A percentile compares a stretch with the other conserved stretches of the same genome.
phyloP scores from a whole-genome alignment of 352 stramenopile species.

The Phytophthora podocarpi region DNA sequence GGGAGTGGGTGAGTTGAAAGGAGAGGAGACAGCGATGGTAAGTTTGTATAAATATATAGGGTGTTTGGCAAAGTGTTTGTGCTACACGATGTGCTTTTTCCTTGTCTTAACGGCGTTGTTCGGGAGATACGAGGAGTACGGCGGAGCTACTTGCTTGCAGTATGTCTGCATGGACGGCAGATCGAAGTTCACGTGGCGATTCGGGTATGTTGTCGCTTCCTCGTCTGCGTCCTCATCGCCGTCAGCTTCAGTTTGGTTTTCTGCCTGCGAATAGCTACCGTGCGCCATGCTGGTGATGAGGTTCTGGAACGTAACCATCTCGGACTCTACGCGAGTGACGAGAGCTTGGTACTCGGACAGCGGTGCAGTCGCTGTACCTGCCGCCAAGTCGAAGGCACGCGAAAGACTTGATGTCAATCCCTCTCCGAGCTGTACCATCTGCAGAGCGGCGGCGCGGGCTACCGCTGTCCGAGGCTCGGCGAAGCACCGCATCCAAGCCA shows the following conservation, averaged over 20 bases:
- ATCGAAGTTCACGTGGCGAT: constrained; percentile 40
- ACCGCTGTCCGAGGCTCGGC: not conserved
- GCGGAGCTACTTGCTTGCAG: constrained; percentile 58
- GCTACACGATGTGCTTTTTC: constrained; percentile 22
- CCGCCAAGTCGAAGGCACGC: constrained; percentile 47
- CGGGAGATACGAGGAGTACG: constrained; percentile 63
- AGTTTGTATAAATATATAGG: constrained; percentile 44
- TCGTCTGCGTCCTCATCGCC: constrained; percentile 8
- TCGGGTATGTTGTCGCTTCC: constrained; percentile 27
- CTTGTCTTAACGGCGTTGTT: constrained; percentile 17
- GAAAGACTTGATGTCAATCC: constrained; percentile 41
- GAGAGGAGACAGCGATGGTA: constrained; percentile 17
- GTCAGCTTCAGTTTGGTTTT: constrained; percentile 9
- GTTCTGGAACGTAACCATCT: constrained; percentile 45
- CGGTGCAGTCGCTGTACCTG: constrained; percentile 25
- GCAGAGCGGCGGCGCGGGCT: constrained; percentile 9
- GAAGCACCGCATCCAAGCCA: constrained; percentile 73
- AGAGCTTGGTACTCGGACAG: constrained; percentile 57
- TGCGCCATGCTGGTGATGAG: constrained; percentile 38
- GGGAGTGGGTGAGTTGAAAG: not conserved
- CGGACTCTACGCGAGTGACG: constrained; percentile 42
- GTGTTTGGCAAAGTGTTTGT: constrained; percentile 5
- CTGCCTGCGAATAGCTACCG: constrained; percentile 14
- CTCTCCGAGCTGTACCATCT: constrained; percentile 55
- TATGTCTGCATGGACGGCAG: constrained; percentile 79